phyloP scores from a whole-genome alignment of 2,329 filamentous ascomycete genomes.

The Fusarium foetens region DNA sequence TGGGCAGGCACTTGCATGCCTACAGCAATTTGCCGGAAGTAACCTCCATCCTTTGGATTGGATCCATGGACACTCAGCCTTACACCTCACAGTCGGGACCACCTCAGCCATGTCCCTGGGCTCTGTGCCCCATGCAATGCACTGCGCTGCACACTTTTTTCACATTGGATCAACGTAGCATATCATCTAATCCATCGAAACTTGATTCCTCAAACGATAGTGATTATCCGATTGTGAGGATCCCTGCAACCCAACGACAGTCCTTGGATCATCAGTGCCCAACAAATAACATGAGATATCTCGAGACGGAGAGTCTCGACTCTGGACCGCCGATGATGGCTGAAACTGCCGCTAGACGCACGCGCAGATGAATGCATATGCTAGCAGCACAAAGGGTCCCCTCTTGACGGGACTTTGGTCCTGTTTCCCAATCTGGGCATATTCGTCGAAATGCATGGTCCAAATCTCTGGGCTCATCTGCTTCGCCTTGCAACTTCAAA shows the following conservation, averaged over 20 bases:
- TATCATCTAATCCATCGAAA: constrained; percentile 4
- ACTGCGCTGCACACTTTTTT: constrained; percentile 11
- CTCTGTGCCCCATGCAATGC: constrained; percentile 15
- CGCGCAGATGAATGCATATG: constrained; percentile 7
- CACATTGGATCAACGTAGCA: constrained; percentile 3
- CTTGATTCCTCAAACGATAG: constrained; percentile 4
- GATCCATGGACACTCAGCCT: constrained; percentile 18
- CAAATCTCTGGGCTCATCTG: constrained; percentile 28
- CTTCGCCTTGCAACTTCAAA: constrained; percentile 28
- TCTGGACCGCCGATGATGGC: constrained; percentile 2
- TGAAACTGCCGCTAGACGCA: constrained; percentile 26
- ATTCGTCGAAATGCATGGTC: constrained; percentile 35
- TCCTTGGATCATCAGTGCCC: neutral
- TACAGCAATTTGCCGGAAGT: constrained; percentile 16
- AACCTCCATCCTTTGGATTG: neutral
- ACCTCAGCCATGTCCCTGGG: constrained; percentile 20
- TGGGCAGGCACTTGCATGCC: neutral
- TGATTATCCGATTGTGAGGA: neutral
- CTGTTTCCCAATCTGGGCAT: constrained; percentile 34
- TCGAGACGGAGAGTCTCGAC: constrained; percentile 7
- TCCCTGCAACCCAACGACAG: neutral
- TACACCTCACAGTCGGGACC: constrained; percentile 38
- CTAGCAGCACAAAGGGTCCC: constrained; percentile 30
- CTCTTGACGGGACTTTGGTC: constrained; percentile 29
- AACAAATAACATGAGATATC: constrained; percentile 10